phyloP scores from a whole-genome alignment of 495 filamentous ascomycete species.

The Tuber aestivum region DNA sequence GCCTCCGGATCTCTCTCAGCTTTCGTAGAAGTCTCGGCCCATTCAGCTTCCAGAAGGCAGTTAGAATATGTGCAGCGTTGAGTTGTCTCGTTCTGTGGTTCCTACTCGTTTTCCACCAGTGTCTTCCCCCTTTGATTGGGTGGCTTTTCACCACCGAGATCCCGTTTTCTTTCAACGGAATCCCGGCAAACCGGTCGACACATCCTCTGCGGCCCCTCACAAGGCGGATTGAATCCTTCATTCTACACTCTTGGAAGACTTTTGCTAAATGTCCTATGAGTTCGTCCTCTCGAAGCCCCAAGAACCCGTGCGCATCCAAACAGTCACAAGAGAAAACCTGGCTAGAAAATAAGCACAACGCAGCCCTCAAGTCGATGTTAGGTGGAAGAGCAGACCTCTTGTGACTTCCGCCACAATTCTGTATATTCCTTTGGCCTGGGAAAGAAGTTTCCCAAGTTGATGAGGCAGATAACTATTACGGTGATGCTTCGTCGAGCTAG shows the following conservation, averaged over 20 bases:
- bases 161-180: neutral
- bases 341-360: neutral
- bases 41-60: too few species aligned
- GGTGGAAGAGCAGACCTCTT: slow-evolving; percentile 10
- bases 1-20: too few species aligned
- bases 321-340: neutral
- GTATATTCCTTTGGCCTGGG: slow-evolving; percentile 3
- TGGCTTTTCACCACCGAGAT: neutral
- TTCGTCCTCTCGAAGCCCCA: neutral
- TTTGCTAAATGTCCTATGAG: neutral
- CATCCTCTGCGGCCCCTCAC: neutral
- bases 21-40: too few species aligned
- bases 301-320: neutral
- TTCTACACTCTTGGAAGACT: neutral
- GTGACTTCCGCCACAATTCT: slow-evolving; percentile 8
- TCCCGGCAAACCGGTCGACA: neutral
- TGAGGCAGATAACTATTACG: slow-evolving; percentile 12
- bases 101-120: neutral
- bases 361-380: neutral
- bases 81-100: neutral
- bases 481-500: slow-evolving; percentile 11
- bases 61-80: neutral
- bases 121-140: neutral
- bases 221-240: neutral
- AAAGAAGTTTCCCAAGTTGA: slow-evolving; percentile 13